These are phyloP conservation scores for Beauveria pseudobassiana DNA, from an alignment of 2,329 filamentous ascomycete species.

Conservation along the genomic window DNA sequence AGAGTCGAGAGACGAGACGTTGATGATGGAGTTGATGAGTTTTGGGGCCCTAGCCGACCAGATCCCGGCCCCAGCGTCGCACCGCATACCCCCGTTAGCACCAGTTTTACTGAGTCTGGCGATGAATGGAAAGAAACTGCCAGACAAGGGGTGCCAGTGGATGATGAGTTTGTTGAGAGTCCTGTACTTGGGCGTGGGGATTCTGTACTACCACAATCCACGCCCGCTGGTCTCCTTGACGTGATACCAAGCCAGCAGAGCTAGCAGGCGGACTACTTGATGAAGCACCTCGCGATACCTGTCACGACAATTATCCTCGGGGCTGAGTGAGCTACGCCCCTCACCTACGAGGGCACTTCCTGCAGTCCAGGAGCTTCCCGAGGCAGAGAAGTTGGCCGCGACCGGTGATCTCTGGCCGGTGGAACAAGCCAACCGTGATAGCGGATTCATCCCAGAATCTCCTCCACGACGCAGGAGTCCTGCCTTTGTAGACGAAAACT, in stretches of 20 bases:
- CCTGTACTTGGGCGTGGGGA: constrained; percentile 29
- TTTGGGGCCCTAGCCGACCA: constrained; percentile 21
- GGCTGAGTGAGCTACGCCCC: constrained; percentile 32
- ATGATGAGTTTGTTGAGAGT: constrained; percentile 28
- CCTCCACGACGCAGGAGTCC: constrained; percentile 29
- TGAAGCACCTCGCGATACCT: constrained; percentile 23
- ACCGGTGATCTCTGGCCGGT: constrained; percentile 17
- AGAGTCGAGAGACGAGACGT: constrained; percentile 13
- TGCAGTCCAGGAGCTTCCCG: constrained; percentile 43
- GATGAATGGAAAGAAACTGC: constrained; percentile 18
- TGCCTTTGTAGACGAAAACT: constrained; percentile 26
- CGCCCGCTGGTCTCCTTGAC: constrained; percentile 22
- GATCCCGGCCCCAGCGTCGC: constrained; percentile 1
- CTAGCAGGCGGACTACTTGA: constrained; percentile 23
- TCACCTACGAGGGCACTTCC: constrained; percentile 39
- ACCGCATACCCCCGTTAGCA: constrained; percentile 13
- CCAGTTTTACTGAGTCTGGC: constrained; percentile 17
- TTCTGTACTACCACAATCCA: constrained; percentile 13
- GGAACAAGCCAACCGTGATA: constrained; percentile 39
- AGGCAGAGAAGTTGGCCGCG: constrained; percentile 32
- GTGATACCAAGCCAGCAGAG: constrained; percentile 24
- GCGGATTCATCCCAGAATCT: constrained; percentile 40
- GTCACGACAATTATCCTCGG: constrained; percentile 18
- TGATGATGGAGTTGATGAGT: constrained; percentile 22
- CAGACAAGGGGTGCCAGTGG: constrained; percentile 17